Base-by-base conservation (phyloP, 768 basidiomycete genomes). In the Rhodosporidiobolus sp. region DNA sequence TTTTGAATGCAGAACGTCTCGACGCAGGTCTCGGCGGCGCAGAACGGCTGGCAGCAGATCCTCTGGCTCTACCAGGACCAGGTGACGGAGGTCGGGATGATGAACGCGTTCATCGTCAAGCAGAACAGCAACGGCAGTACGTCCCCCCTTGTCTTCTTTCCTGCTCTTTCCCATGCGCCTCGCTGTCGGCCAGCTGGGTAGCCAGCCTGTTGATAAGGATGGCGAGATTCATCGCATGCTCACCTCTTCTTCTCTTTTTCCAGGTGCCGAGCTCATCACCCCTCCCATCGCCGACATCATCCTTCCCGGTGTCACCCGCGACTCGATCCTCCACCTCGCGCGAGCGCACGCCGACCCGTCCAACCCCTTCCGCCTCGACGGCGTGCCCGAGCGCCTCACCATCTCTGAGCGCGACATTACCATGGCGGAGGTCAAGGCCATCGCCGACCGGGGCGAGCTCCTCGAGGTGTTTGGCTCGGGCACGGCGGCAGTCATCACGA, bases 201-300 rank as follows among this genome's bases (percentile, higher is more conserved):
- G n/a, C n/a, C n/a, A n/a, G n/a, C n/a, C n/a, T n/a, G n/a, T n/a
- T n/a, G n/a, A n/a, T n/a, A 9, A 62, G 32, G 43, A 32, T 2
- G 34, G n/a, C 34, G 46, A 32, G 43, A 14, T 14, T n/a, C 22
- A 3, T 35, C 17, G 4, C 0, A 35, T 34, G 24, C 9, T 35
- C 19, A 34, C 46, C 46, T 5, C 19, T 14, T 9, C 4, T 17
- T 22, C n/a, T 55, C 20, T 7, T 1, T 22, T 0, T 19, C 6
- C 58, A 67, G 88, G 83, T 26, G 80, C 87, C 69, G 92, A 97
- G 80, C 84, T 96, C 63, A 84, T 91, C 71, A 95, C 95, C 0
- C 91, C 94, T 4, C 89, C 92, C 17, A 83, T 96, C 72, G 90
- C 90, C 79, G 94, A 92, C 57, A 89, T 91, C 81, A 91, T 96